Base-by-base conservation (phyloP, 345 rosid genomes). In the Mercurialis annua region DNA sequence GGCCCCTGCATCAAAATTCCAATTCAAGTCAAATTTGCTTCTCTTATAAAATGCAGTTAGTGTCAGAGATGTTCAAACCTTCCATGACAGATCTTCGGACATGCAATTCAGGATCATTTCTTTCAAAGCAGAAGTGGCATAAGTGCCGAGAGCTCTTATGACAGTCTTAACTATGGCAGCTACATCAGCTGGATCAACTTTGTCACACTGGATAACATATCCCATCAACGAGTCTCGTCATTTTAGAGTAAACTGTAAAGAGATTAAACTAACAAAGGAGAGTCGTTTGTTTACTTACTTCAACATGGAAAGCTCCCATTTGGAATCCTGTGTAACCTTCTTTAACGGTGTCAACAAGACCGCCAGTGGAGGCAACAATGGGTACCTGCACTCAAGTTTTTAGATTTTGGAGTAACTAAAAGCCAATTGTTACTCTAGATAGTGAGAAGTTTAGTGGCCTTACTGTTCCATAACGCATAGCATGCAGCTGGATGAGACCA, bases 381-480 rank as follows among this genome's bases (percentile, higher is more conserved):
- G 97, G 97, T 24, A 91, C 84, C 92, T 89, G 76, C 57, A 20
- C n/a, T 27, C 33, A 49, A 57, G 62, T 50, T 42, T 12, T 7
- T 6, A 1, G 42, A 34, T 17, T 4, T 34, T 27, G 46, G 3
- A 5, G 42, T 14, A 4, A 51, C 18, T 16, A 27, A 50, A 46
- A 10, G 69, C 54, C 1, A 12, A 40, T 40, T 8, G 10, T 14
- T 14, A 40, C 1, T 9, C 10, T 40, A 40, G 44, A 9, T 14
- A 40, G 50, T 44, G 5, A 12, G 20, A 53, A 10, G 31, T 10
- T 34, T 11, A 24, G 30, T 1, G 30, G 9, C 18, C 30, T 62
- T 85, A 85, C 94, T n/a, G 98, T 92, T 86, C 98, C 98, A 75
- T 89, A 94, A 80, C 95, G 83, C 99, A 91, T 91, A 30, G 99